Evolutionary conservation across 2,329 filamentous ascomycete species (phyloP), one percentile per base, ranked within the genome.

Genomic region (Westerdykella sp.): DNA sequence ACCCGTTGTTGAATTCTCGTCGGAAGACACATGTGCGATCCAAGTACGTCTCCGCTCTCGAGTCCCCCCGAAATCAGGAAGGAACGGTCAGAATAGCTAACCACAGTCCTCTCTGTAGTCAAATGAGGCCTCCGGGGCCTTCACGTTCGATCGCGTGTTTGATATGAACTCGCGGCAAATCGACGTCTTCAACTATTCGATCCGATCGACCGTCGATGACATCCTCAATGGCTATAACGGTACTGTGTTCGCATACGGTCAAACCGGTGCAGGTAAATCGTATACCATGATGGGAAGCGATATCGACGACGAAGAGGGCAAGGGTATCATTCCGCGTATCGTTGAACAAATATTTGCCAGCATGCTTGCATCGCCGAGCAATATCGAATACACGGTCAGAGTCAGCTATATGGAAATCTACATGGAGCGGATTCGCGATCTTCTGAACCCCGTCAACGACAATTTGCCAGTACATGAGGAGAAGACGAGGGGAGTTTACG

Each of bases 381-480:
- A 87, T 55, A 96, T 97, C 66, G 93, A 97, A 70, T 97, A 97
- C 69, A 97, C 90, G n/a, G 91, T 98, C 41, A 83, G 90, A 44
- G 91, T 97, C 63, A 95, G 89, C 69, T 97, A 97, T 71, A 96
- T 98, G 90, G 93, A 98, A 71, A 97, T 98, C 53, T 98, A 98
- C 75, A 98, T 97, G 93, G 93, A 98, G 73, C 83, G 86, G 56
- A 97, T 98, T 67, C 82, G 91, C 60, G 93, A 98, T 80, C 72
- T 98, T 60, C 74, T 98, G 51, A 83, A 85, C 18, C 93, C 93
- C 10, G 85, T 90, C 47, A 95, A 97, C 69, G 91, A 96, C 72
- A 97, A 97, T 63, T 74, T 98, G 41, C 90, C 91, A 0, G 84
- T 97, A n/a, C 93, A 97, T 71, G 93, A 98, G 63, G 93, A 97